phyloP scores from a whole-genome alignment of 805 yeast genomes.

The Lachancea kluyveri region DNA sequence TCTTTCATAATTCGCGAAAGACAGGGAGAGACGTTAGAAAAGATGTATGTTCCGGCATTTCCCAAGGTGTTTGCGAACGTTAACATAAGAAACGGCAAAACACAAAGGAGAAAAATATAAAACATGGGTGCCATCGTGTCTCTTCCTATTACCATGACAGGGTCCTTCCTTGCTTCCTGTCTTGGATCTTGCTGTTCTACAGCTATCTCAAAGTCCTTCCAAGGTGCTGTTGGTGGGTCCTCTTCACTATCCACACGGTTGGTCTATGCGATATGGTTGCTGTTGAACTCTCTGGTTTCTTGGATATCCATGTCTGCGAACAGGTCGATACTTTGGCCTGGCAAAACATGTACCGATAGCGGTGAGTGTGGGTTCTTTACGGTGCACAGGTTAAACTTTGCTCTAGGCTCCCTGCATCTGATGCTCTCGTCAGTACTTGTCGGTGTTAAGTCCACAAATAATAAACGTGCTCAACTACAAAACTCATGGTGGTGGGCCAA shows the following conservation, averaged over 20 bases:
- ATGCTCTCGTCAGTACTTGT: slow-evolving; percentile 58
- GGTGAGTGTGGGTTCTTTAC: slow-evolving; percentile 90
- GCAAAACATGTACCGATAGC: slow-evolving; percentile 71
- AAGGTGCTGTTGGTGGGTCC: slow-evolving; percentile 52
- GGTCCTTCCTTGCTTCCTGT: slow-evolving; percentile 64
- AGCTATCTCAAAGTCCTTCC: slow-evolving; percentile 48
- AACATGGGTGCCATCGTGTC: slow-evolving; percentile 66
- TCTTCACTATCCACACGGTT: slow-evolving; percentile 81
- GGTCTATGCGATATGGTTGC: slow-evolving; percentile 72
- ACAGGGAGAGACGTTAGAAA: too few relatives aligned
- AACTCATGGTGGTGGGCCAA: slow-evolving; percentile 91
- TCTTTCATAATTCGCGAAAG: too few relatives aligned
- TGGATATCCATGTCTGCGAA: slow-evolving; percentile 86
- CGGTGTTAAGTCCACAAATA: slow-evolving; percentile 70
- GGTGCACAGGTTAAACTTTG: slow-evolving; percentile 87
- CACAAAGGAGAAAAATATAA: too few relatives aligned
- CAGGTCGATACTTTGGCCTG: slow-evolving; percentile 68
- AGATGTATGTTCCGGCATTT: too few relatives aligned
- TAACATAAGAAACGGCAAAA: too few relatives aligned
- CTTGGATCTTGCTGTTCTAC: slow-evolving; percentile 78
- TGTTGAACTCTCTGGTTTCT: slow-evolving; percentile 73
- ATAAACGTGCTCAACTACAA: slow-evolving; percentile 77
- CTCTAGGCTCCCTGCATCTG: slow-evolving; percentile 76
- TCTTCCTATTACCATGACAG: slow-evolving; percentile 58
- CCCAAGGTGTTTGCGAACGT: too few relatives aligned